Evolutionary conservation across 345 rosid genomes (phyloP).

Genomic region (Dipteronia sinensis): DNA sequence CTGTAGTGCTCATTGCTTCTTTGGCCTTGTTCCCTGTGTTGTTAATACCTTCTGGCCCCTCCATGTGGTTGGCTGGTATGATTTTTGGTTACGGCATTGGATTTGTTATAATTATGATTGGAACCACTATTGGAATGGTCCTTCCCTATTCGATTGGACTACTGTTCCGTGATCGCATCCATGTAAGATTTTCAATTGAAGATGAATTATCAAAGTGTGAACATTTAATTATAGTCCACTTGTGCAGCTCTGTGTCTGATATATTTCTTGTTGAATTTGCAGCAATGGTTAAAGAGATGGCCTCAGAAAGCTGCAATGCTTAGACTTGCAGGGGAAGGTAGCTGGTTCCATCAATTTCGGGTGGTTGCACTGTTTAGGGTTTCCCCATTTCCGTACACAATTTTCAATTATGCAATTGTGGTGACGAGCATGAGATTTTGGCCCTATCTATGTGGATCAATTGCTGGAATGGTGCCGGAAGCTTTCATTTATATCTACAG

Average conservation of each 20-base stretch:
- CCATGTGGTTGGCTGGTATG: conserved; percentile 99
- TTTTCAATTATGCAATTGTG: conserved; percentile 91
- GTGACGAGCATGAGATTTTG: conserved; percentile 85
- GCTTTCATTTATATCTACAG: conserved; percentile 95
- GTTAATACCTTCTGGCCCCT: conserved; percentile 97
- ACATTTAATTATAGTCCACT: not conserved
- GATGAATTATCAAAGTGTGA: not conserved
- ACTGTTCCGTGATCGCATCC: conserved; percentile 82
- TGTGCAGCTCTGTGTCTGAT: not conserved
- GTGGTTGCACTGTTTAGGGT: conserved; percentile 89
- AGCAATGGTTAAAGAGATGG: conserved; percentile 98
- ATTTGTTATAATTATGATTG: conserved; percentile 89
- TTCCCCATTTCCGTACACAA: conserved; percentile 97
- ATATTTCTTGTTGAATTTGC: conserved; percentile 28
- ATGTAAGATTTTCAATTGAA: conserved; percentile 48
- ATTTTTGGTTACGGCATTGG: conserved; percentile 94
- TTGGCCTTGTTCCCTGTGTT: conserved; percentile 92
- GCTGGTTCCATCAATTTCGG: conserved; percentile 91
- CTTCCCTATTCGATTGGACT: conserved; percentile 83
- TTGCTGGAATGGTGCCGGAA: conserved; percentile 96
- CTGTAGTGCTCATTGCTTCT: conserved; percentile 78
- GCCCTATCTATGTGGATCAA: conserved; percentile 88
- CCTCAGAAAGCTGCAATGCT: conserved; percentile 82
- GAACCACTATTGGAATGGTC: conserved; percentile 93
- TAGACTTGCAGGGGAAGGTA: conserved; percentile 91